A percentile compares a stretch with the other conserved stretches of the same genome.
phyloP scores from a whole-genome alignment of 306 rosid species.

The Pyrus pyrifolia region DNA sequence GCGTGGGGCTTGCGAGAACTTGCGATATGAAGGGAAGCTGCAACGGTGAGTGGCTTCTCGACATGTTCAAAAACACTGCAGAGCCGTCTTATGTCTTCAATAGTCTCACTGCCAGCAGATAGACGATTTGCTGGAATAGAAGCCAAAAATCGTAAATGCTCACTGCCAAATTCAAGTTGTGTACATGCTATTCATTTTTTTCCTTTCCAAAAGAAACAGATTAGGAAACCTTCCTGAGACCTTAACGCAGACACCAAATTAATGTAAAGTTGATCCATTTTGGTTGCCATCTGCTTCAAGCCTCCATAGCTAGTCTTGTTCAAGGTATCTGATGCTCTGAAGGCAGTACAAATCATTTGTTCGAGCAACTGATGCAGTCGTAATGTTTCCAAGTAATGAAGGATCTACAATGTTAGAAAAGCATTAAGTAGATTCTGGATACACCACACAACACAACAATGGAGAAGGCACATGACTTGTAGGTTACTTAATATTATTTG shows the following conservation, averaged over 20 bases:
- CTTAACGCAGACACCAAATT: conserved; percentile 63
- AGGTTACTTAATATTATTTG: too few relatives aligned
- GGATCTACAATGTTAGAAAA: conserved; percentile 42
- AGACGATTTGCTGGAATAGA: conserved; percentile 57
- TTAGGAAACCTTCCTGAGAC: conserved; percentile 58
- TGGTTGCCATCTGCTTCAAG: conserved; percentile 62
- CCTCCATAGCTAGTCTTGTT: conserved; percentile 70
- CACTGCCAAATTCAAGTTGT: conserved; percentile 1
- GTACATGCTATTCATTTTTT: neutral
- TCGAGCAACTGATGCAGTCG: conserved; percentile 79
- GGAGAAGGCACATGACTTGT: too few relatives aligned
- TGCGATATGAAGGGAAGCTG: conserved; percentile 84
- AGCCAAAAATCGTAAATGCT: conserved; percentile 10
- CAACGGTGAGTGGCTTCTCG: conserved; percentile 62
- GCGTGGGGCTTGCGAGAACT: conserved; percentile 69
- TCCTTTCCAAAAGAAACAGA: neutral
- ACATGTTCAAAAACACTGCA: conserved; percentile 67
- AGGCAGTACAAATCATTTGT: conserved; percentile 87
- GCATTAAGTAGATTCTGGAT: conserved; percentile 2
- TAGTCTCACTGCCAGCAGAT: conserved; percentile 57
- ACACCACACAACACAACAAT: too few relatives aligned
- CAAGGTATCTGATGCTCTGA: conserved; percentile 73
- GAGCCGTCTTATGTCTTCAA: conserved; percentile 62
- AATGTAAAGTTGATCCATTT: conserved; percentile 71
- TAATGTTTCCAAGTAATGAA: conserved; percentile 89